Evolutionary conservation across 805 yeast species (phyloP).

Genomic region (Hanseniaspora vineae): DNA sequence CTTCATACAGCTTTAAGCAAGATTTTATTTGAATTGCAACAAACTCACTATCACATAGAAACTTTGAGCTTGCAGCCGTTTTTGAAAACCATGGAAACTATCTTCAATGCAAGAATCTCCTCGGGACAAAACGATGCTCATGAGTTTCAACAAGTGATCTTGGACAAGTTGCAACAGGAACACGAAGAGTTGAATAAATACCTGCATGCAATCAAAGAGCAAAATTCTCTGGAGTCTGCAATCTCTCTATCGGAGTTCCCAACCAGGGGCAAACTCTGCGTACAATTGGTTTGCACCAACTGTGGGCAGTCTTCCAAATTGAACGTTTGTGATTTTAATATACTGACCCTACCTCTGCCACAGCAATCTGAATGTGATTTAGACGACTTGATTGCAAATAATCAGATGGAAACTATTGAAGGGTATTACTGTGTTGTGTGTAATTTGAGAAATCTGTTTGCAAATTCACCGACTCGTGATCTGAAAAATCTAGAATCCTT

Average conservation of each 20-base stretch:
- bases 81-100: conserved; percentile 55
- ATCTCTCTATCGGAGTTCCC: conserved; percentile 46
- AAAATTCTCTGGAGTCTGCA: conserved; percentile 11
- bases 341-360: conserved; percentile 68
- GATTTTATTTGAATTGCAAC: conserved; percentile 45
- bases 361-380: conserved; percentile 34
- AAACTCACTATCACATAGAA: conserved; percentile 38
- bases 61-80: conserved; percentile 70
- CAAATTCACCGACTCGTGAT: not conserved
- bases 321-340: conserved; percentile 46
- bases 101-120: conserved; percentile 63
- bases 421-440: conserved; percentile 75
- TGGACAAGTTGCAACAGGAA: conserved; percentile 70
- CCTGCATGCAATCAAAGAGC: conserved; percentile 8
- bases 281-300: conserved; percentile 54
- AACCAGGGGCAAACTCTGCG: conserved; percentile 52
- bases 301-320: conserved; percentile 55
- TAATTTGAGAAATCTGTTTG: conserved; percentile 25
- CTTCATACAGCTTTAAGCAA: conserved; percentile 46
- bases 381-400: conserved; percentile 39
- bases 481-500: too few species aligned
- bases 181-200: conserved; percentile 30
- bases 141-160: conserved; percentile 68
- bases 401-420: conserved; percentile 55
- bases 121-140: conserved; percentile 91